Base-by-base conservation (phyloP, 441 rosid species). In the Erodium texanum region DNA sequence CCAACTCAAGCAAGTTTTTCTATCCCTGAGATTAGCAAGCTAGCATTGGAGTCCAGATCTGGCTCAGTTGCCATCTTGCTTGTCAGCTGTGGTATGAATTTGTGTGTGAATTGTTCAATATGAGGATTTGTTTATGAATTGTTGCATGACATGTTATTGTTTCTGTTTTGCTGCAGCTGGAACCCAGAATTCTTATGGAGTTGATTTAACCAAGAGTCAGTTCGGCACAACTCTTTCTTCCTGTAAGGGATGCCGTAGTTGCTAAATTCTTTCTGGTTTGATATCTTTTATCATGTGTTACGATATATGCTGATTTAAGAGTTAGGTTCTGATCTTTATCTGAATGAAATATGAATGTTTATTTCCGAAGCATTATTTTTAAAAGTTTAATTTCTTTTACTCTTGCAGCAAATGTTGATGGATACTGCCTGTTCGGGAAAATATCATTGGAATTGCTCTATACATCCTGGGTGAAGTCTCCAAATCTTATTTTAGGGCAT, bases 1-100 rank as follows among this genome's bases (percentile, higher is more conserved):
- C 87, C 85, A 81, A 82, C 81, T 64, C 92, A 86, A 73, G 97
- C 85, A 75, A 83, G 76, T 79, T 90, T 95, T 71, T 18, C 87
- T 71, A 93, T 92, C 64, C 98, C 99, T 68, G 98, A 90, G 74
- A 84, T 90, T 68, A 89, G 78, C 76, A 89, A 85, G 75, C 87
- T 95, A 69, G 84, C 86, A 29, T 66, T 80, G 80, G 97, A 95
- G 81, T 87, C 89, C 56, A 92, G 86, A 74, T 84, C 86, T 62
- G 87, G 96, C 62, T 83, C 97, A 23, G 93, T 95, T 20, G 77
- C 88, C 62, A 78, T 95, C 75, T 80, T 95, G 85, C 83, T 95
- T 74, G 83, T 95, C 69, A 88, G 91, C 84, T 84, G 82, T 78
- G 99, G 99, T 92, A 85, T 69, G 82, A 59, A 29, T 78, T 77